Evolutionary conservation across 257 asterid species (phyloP).

Genomic region (Fraxinus pennsylvanica): DNA sequence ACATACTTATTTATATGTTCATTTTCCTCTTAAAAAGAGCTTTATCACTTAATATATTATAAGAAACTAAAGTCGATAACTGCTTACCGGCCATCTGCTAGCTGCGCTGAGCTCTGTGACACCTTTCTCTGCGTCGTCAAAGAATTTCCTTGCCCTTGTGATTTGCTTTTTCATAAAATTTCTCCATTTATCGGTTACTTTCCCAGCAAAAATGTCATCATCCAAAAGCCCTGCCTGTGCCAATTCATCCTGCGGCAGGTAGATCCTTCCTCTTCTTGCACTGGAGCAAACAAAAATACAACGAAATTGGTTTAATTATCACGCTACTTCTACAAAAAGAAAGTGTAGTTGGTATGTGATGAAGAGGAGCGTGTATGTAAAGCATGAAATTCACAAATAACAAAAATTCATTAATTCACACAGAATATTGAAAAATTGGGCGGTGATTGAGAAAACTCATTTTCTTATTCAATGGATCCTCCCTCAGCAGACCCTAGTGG

Average conservation of each 20-base stretch:
- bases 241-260: slow-evolving; percentile 93
- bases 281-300: slow-evolving; percentile 37
- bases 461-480: no score
- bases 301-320: neutral
- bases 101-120: slow-evolving; percentile 89
- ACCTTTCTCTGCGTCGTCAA: slow-evolving; percentile 83
- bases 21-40: neutral
- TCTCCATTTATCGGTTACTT: slow-evolving; percentile 95
- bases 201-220: slow-evolving; percentile 83
- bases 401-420: no score
- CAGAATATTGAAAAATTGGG: no score
- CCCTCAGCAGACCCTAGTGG: no score
- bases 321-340: no score
- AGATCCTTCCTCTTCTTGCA: slow-evolving; percentile 90
- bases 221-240: slow-evolving; percentile 90
- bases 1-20: no score
- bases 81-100: slow-evolving; percentile 97
- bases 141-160: slow-evolving; percentile 83
- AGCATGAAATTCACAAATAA: no score
- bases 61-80: neutral
- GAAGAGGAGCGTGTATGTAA: no score
- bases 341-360: no score
- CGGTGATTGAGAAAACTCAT: no score
- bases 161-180: slow-evolving; percentile 91
- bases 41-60: neutral